Conservation (phyloP, 2,329 filamentous ascomycete genomes). For the Venturia effusa region DNA sequence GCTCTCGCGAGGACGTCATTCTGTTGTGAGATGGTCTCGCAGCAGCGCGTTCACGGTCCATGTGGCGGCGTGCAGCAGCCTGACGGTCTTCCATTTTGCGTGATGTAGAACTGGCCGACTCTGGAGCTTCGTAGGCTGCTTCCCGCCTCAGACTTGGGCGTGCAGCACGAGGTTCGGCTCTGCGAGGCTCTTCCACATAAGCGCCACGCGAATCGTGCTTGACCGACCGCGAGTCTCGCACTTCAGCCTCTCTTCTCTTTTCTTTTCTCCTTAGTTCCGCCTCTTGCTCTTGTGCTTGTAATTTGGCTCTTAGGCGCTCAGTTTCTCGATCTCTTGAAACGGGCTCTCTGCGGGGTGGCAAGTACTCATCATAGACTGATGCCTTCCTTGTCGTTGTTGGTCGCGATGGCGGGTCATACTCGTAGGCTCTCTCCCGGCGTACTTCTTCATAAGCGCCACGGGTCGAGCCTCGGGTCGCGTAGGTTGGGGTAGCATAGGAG, state of each 20-base stretch:
- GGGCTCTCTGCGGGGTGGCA: neutral
- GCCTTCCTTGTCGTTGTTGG: slow-evolving; percentile 3
- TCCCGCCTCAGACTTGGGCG: neutral
- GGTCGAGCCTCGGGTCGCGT: neutral
- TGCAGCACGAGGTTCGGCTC: neutral
- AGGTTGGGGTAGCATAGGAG: neutral
- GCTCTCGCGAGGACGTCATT: neutral
- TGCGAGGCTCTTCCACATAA: neutral
- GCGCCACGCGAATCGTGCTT: slow-evolving; percentile 1
- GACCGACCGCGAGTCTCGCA: neutral
- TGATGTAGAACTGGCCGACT: neutral
- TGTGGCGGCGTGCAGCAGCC: neutral
- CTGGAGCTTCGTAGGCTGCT: neutral
- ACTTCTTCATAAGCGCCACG: neutral
- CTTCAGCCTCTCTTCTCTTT: slow-evolving; percentile 3
- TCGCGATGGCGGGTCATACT: slow-evolving; percentile 5
- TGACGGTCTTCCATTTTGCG: slow-evolving; percentile 6
- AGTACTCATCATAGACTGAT: neutral
- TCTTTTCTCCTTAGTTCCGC: slow-evolving; percentile 2
- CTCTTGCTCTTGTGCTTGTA: neutral
- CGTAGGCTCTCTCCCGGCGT: neutral
- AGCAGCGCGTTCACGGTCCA: neutral
- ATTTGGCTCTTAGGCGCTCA: neutral
- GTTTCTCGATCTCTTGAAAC: slow-evolving; percentile 5
- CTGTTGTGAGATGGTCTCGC: neutral